These are phyloP conservation scores for Ormosia emarginata DNA, from an alignment of 306 rosid genomes.

Conservation along the genomic window DNA sequence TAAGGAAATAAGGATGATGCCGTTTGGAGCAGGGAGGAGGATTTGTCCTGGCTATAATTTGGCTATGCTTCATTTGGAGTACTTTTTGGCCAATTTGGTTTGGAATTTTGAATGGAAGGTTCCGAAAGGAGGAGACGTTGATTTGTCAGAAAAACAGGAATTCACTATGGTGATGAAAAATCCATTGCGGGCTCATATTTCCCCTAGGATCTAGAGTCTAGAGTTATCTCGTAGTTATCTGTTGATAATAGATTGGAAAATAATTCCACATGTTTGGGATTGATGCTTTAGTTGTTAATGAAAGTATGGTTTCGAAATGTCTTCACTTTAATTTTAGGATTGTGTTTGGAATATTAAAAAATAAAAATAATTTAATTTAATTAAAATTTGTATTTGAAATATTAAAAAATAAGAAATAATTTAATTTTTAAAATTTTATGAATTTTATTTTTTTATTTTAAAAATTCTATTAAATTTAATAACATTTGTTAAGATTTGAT, in stretches of 20 bases:
- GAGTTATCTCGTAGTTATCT: neutral
- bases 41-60: conserved; percentile 37
- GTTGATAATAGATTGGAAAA: neutral
- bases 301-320: too few relatives aligned
- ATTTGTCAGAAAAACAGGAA: conserved; percentile 33
- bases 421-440: too few relatives aligned
- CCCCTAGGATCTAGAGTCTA: conserved; percentile 23
- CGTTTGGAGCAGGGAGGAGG: conserved; percentile 48
- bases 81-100: conserved; percentile 43
- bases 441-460: too few relatives aligned
- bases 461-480: too few relatives aligned
- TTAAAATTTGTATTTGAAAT: too few relatives aligned
- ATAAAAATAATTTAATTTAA: too few relatives aligned
- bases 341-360: too few relatives aligned
- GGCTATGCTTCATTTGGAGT: conserved; percentile 39
- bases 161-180: conserved; percentile 39
- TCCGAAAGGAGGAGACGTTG: conserved; percentile 11
- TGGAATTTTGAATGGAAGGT: conserved; percentile 41
- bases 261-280: neutral
- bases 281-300: too few relatives aligned
- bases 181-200: conserved; percentile 24
- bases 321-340: too few relatives aligned
- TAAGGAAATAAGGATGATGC: conserved; percentile 48
- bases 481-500: too few relatives aligned
- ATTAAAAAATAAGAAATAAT: too few relatives aligned